These are phyloP conservation scores for Quercus phellos DNA, from an alignment of 331 rosid species.

Conservation along the genomic window DNA sequence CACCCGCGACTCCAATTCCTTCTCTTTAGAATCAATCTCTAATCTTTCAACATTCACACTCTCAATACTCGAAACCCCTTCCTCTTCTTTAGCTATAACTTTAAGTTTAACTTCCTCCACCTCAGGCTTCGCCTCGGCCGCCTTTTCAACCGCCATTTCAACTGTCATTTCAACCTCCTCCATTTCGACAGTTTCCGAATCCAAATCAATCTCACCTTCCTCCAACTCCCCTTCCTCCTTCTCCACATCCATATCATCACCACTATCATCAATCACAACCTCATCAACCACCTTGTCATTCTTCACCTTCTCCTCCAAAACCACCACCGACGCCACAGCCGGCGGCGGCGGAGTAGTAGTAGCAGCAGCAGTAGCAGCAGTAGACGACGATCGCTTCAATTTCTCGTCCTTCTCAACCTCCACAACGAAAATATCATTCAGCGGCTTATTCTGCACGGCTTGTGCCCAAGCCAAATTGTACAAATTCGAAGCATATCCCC, in stretches of 20 bases:
- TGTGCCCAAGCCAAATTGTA: slow-evolving; percentile 92
- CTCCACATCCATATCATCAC: slow-evolving; percentile 35
- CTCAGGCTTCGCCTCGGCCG: background rate
- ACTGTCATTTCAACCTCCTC: background rate
- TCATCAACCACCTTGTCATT: slow-evolving; percentile 17
- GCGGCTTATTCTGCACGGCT: slow-evolving; percentile 90
- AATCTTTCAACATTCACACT: slow-evolving; percentile 7
- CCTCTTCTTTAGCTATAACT: too few species aligned
- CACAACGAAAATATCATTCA: slow-evolving; percentile 65
- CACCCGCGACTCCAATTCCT: slow-evolving; percentile 26
- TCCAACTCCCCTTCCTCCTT: slow-evolving; percentile 94
- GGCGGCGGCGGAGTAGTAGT: too few species aligned
- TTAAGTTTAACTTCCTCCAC: too few species aligned
- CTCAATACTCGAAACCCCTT: slow-evolving; percentile 7
- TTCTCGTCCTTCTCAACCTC: slow-evolving; percentile 54
- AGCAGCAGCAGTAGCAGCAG: background rate
- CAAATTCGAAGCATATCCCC: slow-evolving; percentile 64
- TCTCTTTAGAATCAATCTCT: slow-evolving; percentile 24
- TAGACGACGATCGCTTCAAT: slow-evolving; percentile 26
- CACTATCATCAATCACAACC: background rate
- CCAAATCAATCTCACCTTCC: slow-evolving; percentile 98
- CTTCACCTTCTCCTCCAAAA: background rate
- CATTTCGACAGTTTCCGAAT: slow-evolving; percentile 36
- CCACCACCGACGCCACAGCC: too few species aligned
- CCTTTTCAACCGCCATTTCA: background rate